These are phyloP conservation scores for Alternaria burnsii DNA, from an alignment of 2,329 filamentous ascomycete genomes.

Conservation along the genomic window DNA sequence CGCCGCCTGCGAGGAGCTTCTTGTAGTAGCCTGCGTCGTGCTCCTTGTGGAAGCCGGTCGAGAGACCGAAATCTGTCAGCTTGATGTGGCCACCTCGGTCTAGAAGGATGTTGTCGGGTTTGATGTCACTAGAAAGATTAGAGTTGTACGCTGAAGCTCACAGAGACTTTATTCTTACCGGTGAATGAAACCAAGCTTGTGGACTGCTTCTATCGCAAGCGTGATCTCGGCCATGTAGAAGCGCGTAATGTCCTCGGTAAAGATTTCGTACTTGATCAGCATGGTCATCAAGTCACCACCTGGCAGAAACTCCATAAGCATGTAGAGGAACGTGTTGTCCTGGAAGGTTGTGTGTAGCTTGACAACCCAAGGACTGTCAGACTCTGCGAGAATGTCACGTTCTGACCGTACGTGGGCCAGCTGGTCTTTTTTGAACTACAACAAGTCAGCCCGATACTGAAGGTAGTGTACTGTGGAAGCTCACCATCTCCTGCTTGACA, in stretches of 20 bases:
- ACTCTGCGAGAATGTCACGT: constrained; percentile 96
- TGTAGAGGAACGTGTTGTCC: constrained; percentile 94
- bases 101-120: constrained; percentile 97
- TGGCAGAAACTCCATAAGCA: constrained; percentile 99
- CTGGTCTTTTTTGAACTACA: constrained; percentile 92
- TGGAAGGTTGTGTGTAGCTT: constrained; percentile 99
- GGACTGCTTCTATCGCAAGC: constrained; percentile 96
- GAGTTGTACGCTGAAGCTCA: not conserved
- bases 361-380: constrained; percentile 99
- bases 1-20: constrained; percentile 80
- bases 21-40: constrained; percentile 99
- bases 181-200: constrained; percentile 97
- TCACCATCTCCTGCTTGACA: constrained; percentile 94
- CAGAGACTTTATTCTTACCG: constrained; percentile 63
- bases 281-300: constrained; percentile 99
- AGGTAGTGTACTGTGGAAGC: not conserved
- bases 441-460: constrained; percentile 20
- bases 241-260: constrained; percentile 96
- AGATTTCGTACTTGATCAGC: constrained; percentile 99
- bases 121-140: constrained; percentile 76
- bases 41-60: constrained; percentile 96
- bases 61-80: constrained; percentile 96
- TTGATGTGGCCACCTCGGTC: constrained; percentile 97
- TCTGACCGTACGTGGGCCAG: constrained; percentile 96
- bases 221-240: constrained; percentile 99